Percentiles rank a stretch among this genome's conserved stretches.
These are phyloP conservation scores for Fusarium irregulare DNA, from an alignment of 2,329 filamentous ascomycete genomes.

Conservation along the genomic window DNA sequence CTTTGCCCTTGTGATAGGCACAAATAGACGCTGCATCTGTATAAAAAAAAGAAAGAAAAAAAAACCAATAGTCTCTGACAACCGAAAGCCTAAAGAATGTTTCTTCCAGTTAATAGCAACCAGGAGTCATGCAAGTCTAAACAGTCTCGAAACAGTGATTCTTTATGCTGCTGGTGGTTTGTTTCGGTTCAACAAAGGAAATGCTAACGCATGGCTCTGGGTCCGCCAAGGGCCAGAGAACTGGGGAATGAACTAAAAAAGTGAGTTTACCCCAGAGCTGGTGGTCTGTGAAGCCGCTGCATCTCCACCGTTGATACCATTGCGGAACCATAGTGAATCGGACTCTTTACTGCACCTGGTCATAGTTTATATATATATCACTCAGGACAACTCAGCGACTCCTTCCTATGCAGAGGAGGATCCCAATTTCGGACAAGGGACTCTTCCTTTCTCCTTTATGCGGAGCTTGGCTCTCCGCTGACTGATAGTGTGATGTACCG, in stretches of 20 bases:
- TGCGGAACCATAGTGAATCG: background rate
- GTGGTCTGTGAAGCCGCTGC: background rate
- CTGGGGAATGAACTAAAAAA: slow-evolving; percentile 3
- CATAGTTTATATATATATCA: background rate
- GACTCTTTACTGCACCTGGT: background rate
- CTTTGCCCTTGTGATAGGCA: background rate
- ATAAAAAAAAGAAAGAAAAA: background rate
- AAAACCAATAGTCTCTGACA: background rate
- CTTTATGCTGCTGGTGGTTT: background rate
- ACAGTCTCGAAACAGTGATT: background rate
- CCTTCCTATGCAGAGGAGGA: background rate
- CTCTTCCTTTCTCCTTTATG: background rate
- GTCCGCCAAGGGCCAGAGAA: background rate
- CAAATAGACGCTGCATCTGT: background rate
- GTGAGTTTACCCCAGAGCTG: background rate
- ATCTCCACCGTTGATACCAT: background rate
- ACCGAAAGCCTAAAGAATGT: background rate
- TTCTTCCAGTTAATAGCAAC: background rate
- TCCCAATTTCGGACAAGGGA: background rate
- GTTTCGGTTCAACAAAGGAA: background rate
- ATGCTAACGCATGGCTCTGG: background rate
- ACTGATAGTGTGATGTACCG: background rate
- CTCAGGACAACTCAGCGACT: background rate
- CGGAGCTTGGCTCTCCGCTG: background rate
- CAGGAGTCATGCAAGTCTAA: background rate